Conservation (phyloP, 768 basidiomycete species). For the Lactarius evosmus region DNA sequence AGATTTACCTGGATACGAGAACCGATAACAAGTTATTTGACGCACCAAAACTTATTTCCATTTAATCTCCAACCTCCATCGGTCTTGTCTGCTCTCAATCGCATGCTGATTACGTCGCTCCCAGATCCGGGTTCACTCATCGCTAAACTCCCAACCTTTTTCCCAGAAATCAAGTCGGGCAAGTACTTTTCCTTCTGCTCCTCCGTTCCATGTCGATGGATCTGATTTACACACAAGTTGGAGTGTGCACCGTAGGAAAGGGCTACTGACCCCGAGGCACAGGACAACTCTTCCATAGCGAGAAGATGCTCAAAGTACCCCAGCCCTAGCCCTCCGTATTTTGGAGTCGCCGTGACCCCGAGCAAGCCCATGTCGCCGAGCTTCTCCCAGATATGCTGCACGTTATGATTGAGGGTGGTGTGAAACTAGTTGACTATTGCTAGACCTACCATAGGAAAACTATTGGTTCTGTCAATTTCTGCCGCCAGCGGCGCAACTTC, state of each 20-base stretch:
- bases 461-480: slow-evolving; percentile 83
- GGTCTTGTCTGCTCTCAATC: slow-evolving; percentile 72
- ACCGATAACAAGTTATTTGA: slow-evolving; percentile 13
- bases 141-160: slow-evolving; percentile 83
- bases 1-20: slow-evolving; percentile 1
- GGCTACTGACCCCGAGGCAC: slow-evolving; percentile 87
- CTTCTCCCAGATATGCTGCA: slow-evolving; percentile 82
- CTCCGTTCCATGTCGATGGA: slow-evolving; percentile 79
- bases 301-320: slow-evolving; percentile 88
- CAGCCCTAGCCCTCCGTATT: slow-evolving; percentile 78
- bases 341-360: slow-evolving; percentile 76
- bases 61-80: slow-evolving; percentile 76
- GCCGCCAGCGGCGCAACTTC: slow-evolving; percentile 85
- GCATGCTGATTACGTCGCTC: slow-evolving; percentile 96
- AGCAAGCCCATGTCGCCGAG: slow-evolving; percentile 91
- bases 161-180: slow-evolving; percentile 73
- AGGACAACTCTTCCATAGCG: slow-evolving; percentile 92
- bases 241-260: slow-evolving; percentile 92
- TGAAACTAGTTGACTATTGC: neutral
- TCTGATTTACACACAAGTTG: slow-evolving; percentile 73
- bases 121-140: slow-evolving; percentile 94
- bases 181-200: slow-evolving; percentile 84
- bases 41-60: slow-evolving; percentile 92
- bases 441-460: slow-evolving; percentile 62
- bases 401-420: neutral